phyloP scores from a whole-genome alignment of 768 basidiomycete genomes.

The Paxillus involutus region DNA sequence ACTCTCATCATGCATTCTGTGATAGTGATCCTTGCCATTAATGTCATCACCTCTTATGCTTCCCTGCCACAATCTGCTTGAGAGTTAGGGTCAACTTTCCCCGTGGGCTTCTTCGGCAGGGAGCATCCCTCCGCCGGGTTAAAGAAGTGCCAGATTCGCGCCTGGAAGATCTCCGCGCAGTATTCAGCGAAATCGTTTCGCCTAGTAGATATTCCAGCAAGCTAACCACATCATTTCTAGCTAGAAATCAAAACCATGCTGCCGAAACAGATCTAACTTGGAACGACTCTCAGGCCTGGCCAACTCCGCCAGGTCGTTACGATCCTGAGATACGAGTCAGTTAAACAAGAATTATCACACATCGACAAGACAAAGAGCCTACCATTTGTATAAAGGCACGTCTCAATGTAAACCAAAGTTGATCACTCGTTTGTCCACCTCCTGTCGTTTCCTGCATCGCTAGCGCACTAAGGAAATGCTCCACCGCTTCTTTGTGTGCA shows the following conservation, averaged over 20 bases:
- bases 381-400: conserved; percentile 84
- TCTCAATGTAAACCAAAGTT: conserved; percentile 88
- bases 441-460: conserved; percentile 70
- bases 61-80: neutral
- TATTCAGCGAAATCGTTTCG: neutral
- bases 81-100: neutral
- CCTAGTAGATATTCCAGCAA: neutral
- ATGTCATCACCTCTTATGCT: neutral
- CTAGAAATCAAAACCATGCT: conserved; percentile 89
- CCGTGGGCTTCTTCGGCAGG: neutral
- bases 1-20: no score
- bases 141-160: neutral
- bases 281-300: conserved; percentile 62
- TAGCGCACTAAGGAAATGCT: conserved; percentile 89
- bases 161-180: no score
- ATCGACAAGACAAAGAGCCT: neutral
- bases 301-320: conserved; percentile 77
- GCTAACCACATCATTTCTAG: neutral
- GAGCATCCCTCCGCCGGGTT: neutral
- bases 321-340: conserved; percentile 44
- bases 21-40: no score
- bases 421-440: conserved; percentile 71
- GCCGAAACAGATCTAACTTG: conserved; percentile 71
- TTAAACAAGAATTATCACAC: neutral
- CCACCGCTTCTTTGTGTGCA: conserved; percentile 91